These are phyloP conservation scores for Raddia distichophylla DNA, from an alignment of 176 grass and related monocot species.

Conservation along the genomic window DNA sequence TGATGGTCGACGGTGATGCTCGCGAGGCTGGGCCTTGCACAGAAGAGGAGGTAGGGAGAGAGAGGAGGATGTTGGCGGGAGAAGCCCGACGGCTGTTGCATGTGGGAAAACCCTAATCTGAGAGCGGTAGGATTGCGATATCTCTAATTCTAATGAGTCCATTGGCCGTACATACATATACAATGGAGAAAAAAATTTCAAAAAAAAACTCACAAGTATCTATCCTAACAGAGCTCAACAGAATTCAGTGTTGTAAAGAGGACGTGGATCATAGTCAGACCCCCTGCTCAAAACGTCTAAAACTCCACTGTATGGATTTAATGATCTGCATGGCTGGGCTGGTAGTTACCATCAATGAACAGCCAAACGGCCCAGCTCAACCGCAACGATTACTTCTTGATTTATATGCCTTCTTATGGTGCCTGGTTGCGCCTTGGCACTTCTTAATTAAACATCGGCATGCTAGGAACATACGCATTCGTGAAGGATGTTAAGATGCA, in stretches of 20 bases:
- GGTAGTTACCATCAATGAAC: conserved; percentile 43
- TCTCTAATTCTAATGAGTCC: too few species aligned
- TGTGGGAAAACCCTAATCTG: too few species aligned
- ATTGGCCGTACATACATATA: too few species aligned
- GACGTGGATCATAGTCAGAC: conserved; percentile 27
- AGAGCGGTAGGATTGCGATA: too few species aligned
- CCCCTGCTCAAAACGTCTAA: conserved; percentile 15
- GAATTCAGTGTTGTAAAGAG: conserved; percentile 14
- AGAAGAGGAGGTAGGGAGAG: too few species aligned
- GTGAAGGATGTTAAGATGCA: conserved; percentile 41
- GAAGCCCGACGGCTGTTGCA: too few species aligned
- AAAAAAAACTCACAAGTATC: not conserved
- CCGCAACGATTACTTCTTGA: conserved; percentile 18
- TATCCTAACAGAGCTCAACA: conserved; percentile 28
- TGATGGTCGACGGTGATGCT: too few species aligned
- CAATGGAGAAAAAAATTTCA: too few species aligned
- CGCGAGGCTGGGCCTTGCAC: too few species aligned
- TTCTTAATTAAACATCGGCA: conserved; percentile 1
- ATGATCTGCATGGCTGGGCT: conserved; percentile 39
- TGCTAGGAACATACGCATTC: conserved; percentile 34
- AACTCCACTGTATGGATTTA: conserved; percentile 28
- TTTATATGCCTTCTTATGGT: conserved; percentile 36
- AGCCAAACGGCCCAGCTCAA: conserved; percentile 37
- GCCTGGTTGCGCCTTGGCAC: not conserved
- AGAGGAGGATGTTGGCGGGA: too few species aligned